Conservation (phyloP, 208 protist genomes). For the Trypanosoma brucei region DNA sequence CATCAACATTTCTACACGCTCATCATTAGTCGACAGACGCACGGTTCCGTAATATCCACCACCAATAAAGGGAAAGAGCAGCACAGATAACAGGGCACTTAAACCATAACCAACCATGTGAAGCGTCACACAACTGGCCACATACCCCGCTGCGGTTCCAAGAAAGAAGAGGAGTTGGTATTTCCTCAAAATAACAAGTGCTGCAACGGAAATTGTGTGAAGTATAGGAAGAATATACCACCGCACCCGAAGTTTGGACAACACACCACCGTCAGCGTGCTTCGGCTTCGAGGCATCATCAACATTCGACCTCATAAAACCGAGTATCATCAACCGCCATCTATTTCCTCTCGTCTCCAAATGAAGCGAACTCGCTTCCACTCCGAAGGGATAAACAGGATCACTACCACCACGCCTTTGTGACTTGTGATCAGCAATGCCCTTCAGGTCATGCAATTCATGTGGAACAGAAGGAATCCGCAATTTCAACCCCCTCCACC, state of each 20-base stretch:
- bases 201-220: slow-evolving; percentile 17
- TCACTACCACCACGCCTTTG: too few species aligned
- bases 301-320: background rate
- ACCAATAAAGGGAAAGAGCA: background rate
- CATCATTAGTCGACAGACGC: background rate
- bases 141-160: slow-evolving; percentile 27
- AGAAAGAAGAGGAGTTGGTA: slow-evolving; percentile 31
- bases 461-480: too few species aligned
- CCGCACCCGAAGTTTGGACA: background rate
- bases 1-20: background rate
- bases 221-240: slow-evolving; percentile 17
- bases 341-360: too few species aligned
- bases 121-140: slow-evolving; percentile 25
- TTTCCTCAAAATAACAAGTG: slow-evolving; percentile 23
- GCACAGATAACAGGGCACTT: background rate
- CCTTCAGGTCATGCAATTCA: too few species aligned
- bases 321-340: background rate
- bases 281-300: background rate
- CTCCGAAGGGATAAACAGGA: too few species aligned
- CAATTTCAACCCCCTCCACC: background rate
- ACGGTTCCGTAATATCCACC: background rate
- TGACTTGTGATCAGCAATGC: too few species aligned
- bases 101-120: slow-evolving; percentile 23
- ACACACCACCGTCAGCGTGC: background rate
- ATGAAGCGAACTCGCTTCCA: too few species aligned